A percentile compares a stretch with the other conserved stretches of the same genome.
These are phyloP conservation scores for Senna tora DNA, from an alignment of 306 rosid species.

Conservation along the genomic window DNA sequence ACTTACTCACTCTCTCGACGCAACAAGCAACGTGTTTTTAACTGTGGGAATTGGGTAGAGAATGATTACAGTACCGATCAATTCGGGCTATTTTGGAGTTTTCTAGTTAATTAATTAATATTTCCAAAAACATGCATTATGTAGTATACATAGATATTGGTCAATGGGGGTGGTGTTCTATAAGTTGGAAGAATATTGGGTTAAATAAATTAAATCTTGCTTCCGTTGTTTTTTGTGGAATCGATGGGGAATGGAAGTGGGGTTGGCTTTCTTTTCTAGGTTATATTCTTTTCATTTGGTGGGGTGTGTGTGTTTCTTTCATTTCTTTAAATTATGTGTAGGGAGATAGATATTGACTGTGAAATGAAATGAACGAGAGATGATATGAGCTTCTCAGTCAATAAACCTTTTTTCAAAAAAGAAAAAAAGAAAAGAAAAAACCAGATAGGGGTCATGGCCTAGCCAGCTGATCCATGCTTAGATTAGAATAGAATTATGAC, in stretches of 20 bases:
- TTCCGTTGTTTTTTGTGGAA: slow-evolving; percentile 49
- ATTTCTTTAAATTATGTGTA: slow-evolving; percentile 20
- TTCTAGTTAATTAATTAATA: slow-evolving; percentile 31
- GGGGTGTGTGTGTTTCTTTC: slow-evolving; percentile 1
- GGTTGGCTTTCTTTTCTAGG: slow-evolving; percentile 48
- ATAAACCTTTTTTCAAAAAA: background rate
- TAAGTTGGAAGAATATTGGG: slow-evolving; percentile 29
- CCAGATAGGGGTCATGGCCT: slow-evolving; percentile 40
- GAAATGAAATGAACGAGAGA: background rate
- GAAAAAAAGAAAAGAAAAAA: slow-evolving; percentile 9
- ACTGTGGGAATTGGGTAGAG: slow-evolving; percentile 41
- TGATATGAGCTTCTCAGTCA: slow-evolving; percentile 25
- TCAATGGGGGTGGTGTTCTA: slow-evolving; percentile 18
- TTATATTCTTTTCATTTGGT: slow-evolving; percentile 27
- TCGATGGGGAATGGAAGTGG: slow-evolving; percentile 53
- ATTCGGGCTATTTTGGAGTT: slow-evolving; percentile 40
- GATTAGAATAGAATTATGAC: slow-evolving; percentile 63
- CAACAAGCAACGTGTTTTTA: slow-evolving; percentile 55
- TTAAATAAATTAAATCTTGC: slow-evolving; percentile 24
- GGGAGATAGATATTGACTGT: slow-evolving; percentile 36
- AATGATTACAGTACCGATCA: slow-evolving; percentile 25
- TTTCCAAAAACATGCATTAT: slow-evolving; percentile 19
- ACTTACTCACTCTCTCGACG: slow-evolving; percentile 15
- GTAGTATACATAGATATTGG: background rate
- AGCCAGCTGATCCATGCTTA: slow-evolving; percentile 47